Base-by-base conservation (phyloP, 2,329 filamentous ascomycete species). In the Colletotrichum sidae region DNA sequence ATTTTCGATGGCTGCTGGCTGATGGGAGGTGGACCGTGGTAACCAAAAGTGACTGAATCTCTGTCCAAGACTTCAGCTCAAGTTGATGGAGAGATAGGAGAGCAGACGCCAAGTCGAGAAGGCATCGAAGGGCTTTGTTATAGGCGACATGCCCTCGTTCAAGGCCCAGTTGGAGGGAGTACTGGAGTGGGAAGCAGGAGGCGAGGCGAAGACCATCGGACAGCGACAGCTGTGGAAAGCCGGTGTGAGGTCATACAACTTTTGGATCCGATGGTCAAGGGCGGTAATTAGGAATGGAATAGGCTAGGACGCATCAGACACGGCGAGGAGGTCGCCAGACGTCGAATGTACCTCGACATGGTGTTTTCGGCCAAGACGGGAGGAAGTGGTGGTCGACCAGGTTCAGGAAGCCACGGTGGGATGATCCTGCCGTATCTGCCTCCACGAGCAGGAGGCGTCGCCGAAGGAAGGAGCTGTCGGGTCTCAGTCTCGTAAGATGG, bases 371-470 rank as follows among this genome's bases (percentile, higher is more conserved):
- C 33, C 15, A 8, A 46, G 34, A 11, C 13, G 33, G 34, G 9
- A 4, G 33, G 45, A 34, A 13, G 17, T 12, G 44, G 33, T 50
- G 58, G 17, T 50, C n/a, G 58, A 12, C 44, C 25, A n/a, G 38
- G 58, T 42, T 55, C 8, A 51, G 51, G 51, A 61, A 61, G 58
- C 58, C 51, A 50, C 58, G 12, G 13, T 56, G 38, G 42, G 62
- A 52, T 52, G 62, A 65, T 65, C 62, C 35, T 65, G 58, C 58
- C 62, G 51, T 46, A 52, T 42, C 25, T 56, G 57, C 45, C 34
- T 33, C 12, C 15, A 49, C 38, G 4, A 41, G 45, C 52, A 61
- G 58, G 38, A 60, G 38, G 50, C 8, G 11, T 44, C 25, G 39
- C 37, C 15, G 15, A 33, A 11, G 33, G 60, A 55, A 55, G 53